A percentile compares a stretch with the other conserved stretches of the same genome.
phyloP scores from a whole-genome alignment of 176 grass and related monocot species.

The Cenchrus purpureus region DNA sequence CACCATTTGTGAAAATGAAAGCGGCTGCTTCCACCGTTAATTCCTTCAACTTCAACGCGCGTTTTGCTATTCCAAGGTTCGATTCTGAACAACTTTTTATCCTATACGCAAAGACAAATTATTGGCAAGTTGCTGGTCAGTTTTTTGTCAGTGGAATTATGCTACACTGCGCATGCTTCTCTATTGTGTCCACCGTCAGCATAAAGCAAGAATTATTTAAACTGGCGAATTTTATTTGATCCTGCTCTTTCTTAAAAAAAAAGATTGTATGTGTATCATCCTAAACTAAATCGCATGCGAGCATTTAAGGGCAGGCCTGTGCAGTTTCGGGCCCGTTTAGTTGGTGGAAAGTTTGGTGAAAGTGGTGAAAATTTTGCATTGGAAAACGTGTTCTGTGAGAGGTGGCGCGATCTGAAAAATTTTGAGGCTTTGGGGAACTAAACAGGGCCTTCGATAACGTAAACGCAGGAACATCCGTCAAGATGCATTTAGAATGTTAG shows the following conservation, averaged over 20 bases:
- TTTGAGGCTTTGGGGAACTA: too few species aligned
- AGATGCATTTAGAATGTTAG: slow-evolving; percentile 28
- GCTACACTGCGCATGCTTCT: neutral
- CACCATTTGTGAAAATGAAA: neutral
- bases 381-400: too few species aligned
- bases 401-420: too few species aligned
- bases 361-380: too few species aligned
- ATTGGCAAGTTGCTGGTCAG: neutral
- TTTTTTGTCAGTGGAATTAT: neutral
- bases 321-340: neutral
- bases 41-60: neutral
- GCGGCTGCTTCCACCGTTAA: neutral
- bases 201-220: neutral
- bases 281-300: neutral
- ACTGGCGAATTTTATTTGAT: too few species aligned
- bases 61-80: neutral
- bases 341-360: too few species aligned
- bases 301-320: slow-evolving; percentile 1
- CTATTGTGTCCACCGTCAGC: neutral
- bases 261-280: too few species aligned
- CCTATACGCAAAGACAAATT: neutral
- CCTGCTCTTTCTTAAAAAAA: too few species aligned
- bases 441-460: slow-evolving; percentile 16
- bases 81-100: too few species aligned
- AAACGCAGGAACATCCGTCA: slow-evolving; percentile 49